A percentile compares a stretch with the other conserved stretches of the same genome.
These are phyloP conservation scores for Conticribra guillardii DNA, from an alignment of 108 stramenopile species.

Conservation along the genomic window DNA sequence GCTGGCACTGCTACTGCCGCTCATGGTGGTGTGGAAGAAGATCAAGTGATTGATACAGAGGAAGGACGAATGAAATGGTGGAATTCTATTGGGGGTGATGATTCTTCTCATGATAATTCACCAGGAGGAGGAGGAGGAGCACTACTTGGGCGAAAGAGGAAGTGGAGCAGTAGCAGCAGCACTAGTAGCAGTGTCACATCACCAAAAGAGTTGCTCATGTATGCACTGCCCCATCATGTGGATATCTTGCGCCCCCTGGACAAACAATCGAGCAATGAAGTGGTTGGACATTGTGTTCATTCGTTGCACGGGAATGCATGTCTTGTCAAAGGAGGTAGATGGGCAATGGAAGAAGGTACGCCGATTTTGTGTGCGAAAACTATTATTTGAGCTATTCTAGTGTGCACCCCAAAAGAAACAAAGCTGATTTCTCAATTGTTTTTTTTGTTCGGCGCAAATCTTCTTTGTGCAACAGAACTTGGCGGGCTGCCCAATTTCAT, in stretches of 20 bases:
- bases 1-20: no score
- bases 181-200: neutral
- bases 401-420: no score
- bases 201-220: constrained; percentile 55
- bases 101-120: no score
- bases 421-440: no score
- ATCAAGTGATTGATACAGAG: no score
- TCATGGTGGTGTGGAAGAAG: no score
- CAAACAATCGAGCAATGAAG: constrained; percentile 21
- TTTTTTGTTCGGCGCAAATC: no score
- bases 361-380: no score
- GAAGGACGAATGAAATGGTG: no score
- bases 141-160: constrained; percentile 36
- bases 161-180: constrained; percentile 26
- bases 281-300: neutral
- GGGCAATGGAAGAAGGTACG: constrained; percentile 48
- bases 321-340: constrained; percentile 30
- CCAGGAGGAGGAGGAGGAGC: no score
- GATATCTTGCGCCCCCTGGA: constrained; percentile 42
- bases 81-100: no score
- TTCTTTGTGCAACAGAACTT: constrained; percentile 8
- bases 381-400: no score
- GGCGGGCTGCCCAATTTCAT: constrained; percentile 62
- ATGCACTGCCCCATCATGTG: constrained; percentile 80
- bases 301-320: constrained; percentile 48